A percentile compares a stretch with the other conserved stretches of the same genome.
Evolutionary conservation across 345 rosid species (phyloP).

Genomic region (Populus simonii): DNA sequence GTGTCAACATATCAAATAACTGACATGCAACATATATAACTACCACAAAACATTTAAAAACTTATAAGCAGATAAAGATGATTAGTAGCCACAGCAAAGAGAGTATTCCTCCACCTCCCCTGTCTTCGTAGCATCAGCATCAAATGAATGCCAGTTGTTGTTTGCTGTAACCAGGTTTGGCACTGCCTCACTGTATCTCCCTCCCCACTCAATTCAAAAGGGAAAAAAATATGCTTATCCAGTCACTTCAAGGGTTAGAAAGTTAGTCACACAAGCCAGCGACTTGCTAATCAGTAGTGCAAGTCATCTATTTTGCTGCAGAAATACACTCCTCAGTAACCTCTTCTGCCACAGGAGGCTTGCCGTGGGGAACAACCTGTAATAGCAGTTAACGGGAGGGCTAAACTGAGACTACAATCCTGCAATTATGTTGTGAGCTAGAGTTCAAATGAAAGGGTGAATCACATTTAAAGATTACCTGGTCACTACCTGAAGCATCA

Average conservation of each 20-base stretch:
- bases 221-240: background rate
- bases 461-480: slow-evolving; percentile 23
- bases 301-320: background rate
- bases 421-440: background rate
- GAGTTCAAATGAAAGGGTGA: background rate
- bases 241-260: background rate
- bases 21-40: background rate
- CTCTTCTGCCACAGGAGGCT: slow-evolving; percentile 8
- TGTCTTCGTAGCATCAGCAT: background rate
- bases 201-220: background rate
- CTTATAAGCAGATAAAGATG: background rate
- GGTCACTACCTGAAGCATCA: slow-evolving; percentile 33
- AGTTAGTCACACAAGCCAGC: background rate
- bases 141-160: background rate
- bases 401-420: background rate
- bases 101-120: background rate
- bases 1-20: background rate
- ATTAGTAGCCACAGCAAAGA: background rate
- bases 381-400: background rate
- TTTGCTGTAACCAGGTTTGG: background rate
- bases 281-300: background rate
- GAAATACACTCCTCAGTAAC: slow-evolving; percentile 1
- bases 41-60: background rate
- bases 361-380: slow-evolving; percentile 24
- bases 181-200: background rate